Percentiles rank a stretch among this genome's conserved stretches.
Evolutionary conservation across 768 basidiomycete species (phyloP).

Genomic region (Russula brevipes): DNA sequence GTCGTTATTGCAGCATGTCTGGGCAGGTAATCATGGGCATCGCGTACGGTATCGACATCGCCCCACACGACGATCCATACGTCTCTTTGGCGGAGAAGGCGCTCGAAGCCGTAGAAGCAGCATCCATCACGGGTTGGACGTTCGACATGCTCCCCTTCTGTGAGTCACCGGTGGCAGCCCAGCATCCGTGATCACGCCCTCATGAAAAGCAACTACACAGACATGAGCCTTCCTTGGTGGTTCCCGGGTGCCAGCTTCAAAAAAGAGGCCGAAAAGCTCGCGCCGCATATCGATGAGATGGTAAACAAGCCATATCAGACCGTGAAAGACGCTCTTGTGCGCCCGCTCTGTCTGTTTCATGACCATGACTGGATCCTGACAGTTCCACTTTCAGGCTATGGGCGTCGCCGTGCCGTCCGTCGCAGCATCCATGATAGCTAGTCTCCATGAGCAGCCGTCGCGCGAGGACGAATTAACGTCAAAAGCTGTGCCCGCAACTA

Average conservation of each 20-base stretch:
- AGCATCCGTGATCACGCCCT: neutral
- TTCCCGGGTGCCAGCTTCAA: constrained; percentile 30
- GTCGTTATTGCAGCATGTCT: constrained; percentile 12
- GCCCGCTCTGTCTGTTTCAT: neutral
- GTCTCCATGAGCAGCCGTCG: constrained; percentile 14
- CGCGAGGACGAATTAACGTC: constrained; percentile 16
- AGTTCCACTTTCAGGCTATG: neutral
- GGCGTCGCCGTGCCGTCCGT: constrained; percentile 16
- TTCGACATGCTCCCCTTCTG: constrained; percentile 24
- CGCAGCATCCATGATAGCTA: constrained; percentile 16
- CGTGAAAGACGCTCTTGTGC: constrained; percentile 21
- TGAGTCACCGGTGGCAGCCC: constrained; percentile 1
- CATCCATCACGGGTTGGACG: constrained; percentile 18
- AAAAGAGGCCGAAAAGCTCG: constrained; percentile 25
- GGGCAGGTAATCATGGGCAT: constrained; percentile 26
- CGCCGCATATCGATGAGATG: constrained; percentile 25
- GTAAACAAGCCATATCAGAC: constrained; percentile 27
- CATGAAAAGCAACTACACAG: constrained; percentile 6
- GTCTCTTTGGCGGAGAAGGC: constrained; percentile 23
- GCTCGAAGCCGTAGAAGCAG: constrained; percentile 19
- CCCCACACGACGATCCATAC: constrained; percentile 24
- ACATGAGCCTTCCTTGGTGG: constrained; percentile 28
- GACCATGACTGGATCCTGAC: neutral
- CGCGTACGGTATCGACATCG: constrained; percentile 25
- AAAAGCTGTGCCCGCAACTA: constrained; percentile 20